Evolutionary conservation across 2,329 filamentous ascomycete species (phyloP).

Genomic region (Hymenoscyphus fructigenus): DNA sequence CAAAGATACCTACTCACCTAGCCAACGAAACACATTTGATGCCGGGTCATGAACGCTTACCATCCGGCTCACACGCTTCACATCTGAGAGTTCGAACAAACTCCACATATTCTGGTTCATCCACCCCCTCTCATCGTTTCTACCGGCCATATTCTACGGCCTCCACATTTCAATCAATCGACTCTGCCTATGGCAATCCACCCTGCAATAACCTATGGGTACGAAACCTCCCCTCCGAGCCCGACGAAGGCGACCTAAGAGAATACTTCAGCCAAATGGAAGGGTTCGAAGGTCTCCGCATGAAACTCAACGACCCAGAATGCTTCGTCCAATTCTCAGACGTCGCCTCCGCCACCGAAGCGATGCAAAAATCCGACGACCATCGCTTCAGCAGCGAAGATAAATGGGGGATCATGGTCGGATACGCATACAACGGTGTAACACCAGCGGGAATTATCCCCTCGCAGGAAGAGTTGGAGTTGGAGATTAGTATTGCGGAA

Average conservation of each 20-base stretch:
- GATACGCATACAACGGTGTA: constrained; percentile 11
- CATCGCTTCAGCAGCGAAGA: constrained; percentile 15
- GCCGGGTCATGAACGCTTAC: not conserved
- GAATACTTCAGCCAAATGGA: constrained; percentile 10
- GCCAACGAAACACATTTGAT: constrained; percentile 9
- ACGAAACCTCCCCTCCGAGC: constrained; percentile 10
- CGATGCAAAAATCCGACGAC: constrained; percentile 12
- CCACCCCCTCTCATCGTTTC: constrained; percentile 5
- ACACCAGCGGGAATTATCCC: not conserved
- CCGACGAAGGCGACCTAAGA: constrained; percentile 13
- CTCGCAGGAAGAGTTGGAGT: constrained; percentile 13
- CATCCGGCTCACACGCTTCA: not conserved
- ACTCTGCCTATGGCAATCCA: constrained; percentile 16
- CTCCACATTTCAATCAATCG: constrained; percentile 14
- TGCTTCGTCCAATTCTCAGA: constrained; percentile 17
- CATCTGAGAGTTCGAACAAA: not conserved
- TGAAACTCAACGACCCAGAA: constrained; percentile 17
- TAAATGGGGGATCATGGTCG: constrained; percentile 18
- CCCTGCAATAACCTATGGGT: constrained; percentile 17
- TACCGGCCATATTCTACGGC: constrained; percentile 13
- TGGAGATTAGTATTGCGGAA: constrained; percentile 14
- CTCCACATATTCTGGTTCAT: constrained; percentile 7
- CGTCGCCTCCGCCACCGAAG: constrained; percentile 2
- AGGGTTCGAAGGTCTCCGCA: constrained; percentile 13
- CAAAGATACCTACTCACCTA: constrained; percentile 10